Conservation (phyloP, 768 basidiomycete genomes). For the Thelephora ganbajun region DNA sequence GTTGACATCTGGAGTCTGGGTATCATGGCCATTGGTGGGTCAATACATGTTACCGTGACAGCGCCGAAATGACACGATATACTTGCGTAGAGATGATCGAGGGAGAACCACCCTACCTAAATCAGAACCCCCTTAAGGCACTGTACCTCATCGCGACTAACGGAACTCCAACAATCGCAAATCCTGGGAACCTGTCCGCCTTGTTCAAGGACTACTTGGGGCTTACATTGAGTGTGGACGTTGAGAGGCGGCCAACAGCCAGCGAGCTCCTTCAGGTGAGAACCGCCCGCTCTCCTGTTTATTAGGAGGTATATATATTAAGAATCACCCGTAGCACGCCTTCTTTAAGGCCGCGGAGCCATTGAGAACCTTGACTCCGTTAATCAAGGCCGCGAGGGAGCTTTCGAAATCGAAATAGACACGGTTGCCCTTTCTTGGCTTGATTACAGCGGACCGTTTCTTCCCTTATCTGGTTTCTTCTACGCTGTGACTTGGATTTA, state of each 20-base stretch:
- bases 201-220: constrained; percentile 85
- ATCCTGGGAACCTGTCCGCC: constrained; percentile 62
- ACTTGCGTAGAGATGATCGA: constrained; percentile 80
- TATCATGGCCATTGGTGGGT: constrained; percentile 88
- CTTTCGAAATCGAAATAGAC: constrained; percentile 49
- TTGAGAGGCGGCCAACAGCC: constrained; percentile 85
- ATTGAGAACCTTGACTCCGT: constrained; percentile 68
- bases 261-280: constrained; percentile 64
- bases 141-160: constrained; percentile 97
- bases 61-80: not conserved
- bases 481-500: not conserved
- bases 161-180: constrained; percentile 91
- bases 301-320: not conserved
- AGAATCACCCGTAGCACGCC: constrained; percentile 38
- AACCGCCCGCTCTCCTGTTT: not conserved
- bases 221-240: constrained; percentile 85
- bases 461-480: not conserved
- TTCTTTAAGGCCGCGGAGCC: constrained; percentile 87
- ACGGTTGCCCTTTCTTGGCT: not conserved
- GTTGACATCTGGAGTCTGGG: constrained; percentile 98
- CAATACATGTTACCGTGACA: not conserved
- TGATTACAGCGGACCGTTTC: not conserved
- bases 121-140: constrained; percentile 93
- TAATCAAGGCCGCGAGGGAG: constrained; percentile 88
- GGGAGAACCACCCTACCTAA: constrained; percentile 91